A percentile compares a stretch with the other conserved stretches of the same genome.
phyloP scores from a whole-genome alignment of 2,329 filamentous ascomycete genomes.

The Westerdykella aurantiaca region DNA sequence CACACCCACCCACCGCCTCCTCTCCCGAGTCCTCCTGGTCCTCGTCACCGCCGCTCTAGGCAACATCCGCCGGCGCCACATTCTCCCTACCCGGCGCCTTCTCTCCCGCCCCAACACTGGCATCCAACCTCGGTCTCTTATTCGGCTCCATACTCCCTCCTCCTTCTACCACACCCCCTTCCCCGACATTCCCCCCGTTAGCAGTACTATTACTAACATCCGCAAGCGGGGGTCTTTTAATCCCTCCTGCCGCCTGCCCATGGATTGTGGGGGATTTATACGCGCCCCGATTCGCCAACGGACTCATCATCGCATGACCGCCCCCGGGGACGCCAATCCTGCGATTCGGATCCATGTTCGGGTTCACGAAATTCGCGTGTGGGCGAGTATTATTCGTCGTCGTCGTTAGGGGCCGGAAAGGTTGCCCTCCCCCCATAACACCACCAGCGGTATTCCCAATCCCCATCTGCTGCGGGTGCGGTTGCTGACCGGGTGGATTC shows the following conservation, averaged over 20 bases:
- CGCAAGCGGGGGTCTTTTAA: slow-evolving; percentile 35
- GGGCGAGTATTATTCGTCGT: background rate
- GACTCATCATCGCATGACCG: slow-evolving; percentile 38
- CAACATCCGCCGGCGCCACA: too few relatives aligned
- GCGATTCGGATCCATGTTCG: slow-evolving; percentile 42
- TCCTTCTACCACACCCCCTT: too few relatives aligned
- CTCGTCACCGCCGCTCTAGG: background rate
- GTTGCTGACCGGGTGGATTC: slow-evolving; percentile 8
- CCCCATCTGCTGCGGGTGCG: slow-evolving; percentile 2
- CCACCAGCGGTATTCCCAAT: too few relatives aligned
- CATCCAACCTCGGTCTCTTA: background rate
- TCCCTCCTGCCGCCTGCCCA: slow-evolving; percentile 5
- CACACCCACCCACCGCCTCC: slow-evolving; percentile 33
- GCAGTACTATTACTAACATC: slow-evolving; percentile 44
- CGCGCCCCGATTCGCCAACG: slow-evolving; percentile 38
- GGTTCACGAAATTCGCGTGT: slow-evolving; percentile 44
- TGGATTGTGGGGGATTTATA: slow-evolving; percentile 42
- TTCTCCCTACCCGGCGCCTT: too few relatives aligned
- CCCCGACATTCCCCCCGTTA: slow-evolving; percentile 9
- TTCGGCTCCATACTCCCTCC: background rate
- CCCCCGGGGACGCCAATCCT: slow-evolving; percentile 47
- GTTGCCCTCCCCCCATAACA: slow-evolving; percentile 3
- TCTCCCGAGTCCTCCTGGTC: background rate
- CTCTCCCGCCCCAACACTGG: too few relatives aligned
- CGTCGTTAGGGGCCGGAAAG: slow-evolving; percentile 10